Evolutionary conservation across 2,329 filamentous ascomycete species (phyloP), one percentile per base, ranked within the genome.

Genomic region (Blastomyces percursus): DNA sequence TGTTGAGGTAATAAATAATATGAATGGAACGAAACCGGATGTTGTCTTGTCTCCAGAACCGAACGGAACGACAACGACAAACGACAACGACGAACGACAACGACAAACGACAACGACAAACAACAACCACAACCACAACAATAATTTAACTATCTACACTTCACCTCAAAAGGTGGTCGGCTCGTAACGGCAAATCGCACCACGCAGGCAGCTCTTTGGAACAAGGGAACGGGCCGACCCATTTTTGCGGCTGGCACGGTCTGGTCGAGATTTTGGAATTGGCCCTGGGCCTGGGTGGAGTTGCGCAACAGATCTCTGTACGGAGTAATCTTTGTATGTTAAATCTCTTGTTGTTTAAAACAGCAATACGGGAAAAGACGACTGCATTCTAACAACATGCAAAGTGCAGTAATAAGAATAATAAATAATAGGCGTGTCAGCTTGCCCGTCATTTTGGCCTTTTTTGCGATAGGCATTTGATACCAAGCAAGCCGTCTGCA

Each of bases 201-300:
- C 55, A n/a, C n/a, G 27, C 55, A 38, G 35, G 27, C 55, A 58
- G 21, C 44, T 21, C 38, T 24, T 40, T 58, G n/a, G 38, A 38
- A 58, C n/a, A 8, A 30, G 38, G 55, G 55, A 58, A 44, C 55
- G 55, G 55, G 55, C 55, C 55, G 55, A 46, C 38, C 55, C 55
- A 44, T 44, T 58, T 58, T 46, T 58, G 55, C n/a, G 38, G 42
- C 55, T 58, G 55, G 24, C 27, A 42, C 46, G 38, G 35, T 44
- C 30, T 42, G 40, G 16, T 58, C n/a, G 55, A 44, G 55, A 21
- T 38, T 3, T 32, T 24, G 55, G 54, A 38, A 56, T 56, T 38
- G 54, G 35, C 21, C 38, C 55, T 58, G 38, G 16, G 14, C 30
- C 19, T 56, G 30, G 32, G 11, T 14, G 48, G 52, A 44, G 44